Percentiles rank a stretch among this genome's conserved stretches.
phyloP scores from a whole-genome alignment of 495 filamentous ascomycete species.

The Emericellopsis terricola region DNA sequence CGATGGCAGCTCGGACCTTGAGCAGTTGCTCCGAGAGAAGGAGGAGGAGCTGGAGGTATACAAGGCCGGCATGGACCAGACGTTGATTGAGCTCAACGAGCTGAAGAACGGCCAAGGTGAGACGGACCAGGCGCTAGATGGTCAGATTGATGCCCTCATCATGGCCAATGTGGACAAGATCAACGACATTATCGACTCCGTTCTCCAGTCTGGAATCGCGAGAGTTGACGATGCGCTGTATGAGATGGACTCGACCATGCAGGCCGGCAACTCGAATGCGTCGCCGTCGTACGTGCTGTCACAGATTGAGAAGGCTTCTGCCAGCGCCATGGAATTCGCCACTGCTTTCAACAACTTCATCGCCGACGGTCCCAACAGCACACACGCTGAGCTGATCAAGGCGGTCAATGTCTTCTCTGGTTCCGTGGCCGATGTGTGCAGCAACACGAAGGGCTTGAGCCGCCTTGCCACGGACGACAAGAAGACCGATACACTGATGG shows the following conservation, averaged over 20 bases:
- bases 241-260: constrained; percentile 92
- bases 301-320: constrained; percentile 92
- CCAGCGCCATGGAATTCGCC: constrained; percentile 87
- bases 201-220: constrained; percentile 82
- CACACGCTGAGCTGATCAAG: constrained; percentile 80
- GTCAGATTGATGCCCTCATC: constrained; percentile 76
- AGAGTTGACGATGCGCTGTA: constrained; percentile 94
- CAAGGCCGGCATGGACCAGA: constrained; percentile 93
- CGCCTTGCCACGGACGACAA: constrained; percentile 91
- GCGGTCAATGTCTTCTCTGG: constrained; percentile 79
- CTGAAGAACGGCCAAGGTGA: constrained; percentile 49
- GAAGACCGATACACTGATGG: constrained; percentile 69
- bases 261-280: constrained; percentile 95
- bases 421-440: constrained; percentile 82
- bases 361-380: constrained; percentile 86
- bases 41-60: constrained; percentile 95
- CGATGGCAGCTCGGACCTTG: constrained; percentile 71
- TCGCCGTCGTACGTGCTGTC: constrained; percentile 91
- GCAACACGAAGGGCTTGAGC: constrained; percentile 88
- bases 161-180: constrained; percentile 77
- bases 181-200: constrained; percentile 94
- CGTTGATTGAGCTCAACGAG: constrained; percentile 78
- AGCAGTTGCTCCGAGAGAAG: constrained; percentile 69
- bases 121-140: constrained; percentile 67
- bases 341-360: constrained; percentile 97